Conservation (phyloP, 1,139 yeast genomes). For the Candida sp. region DNA sequence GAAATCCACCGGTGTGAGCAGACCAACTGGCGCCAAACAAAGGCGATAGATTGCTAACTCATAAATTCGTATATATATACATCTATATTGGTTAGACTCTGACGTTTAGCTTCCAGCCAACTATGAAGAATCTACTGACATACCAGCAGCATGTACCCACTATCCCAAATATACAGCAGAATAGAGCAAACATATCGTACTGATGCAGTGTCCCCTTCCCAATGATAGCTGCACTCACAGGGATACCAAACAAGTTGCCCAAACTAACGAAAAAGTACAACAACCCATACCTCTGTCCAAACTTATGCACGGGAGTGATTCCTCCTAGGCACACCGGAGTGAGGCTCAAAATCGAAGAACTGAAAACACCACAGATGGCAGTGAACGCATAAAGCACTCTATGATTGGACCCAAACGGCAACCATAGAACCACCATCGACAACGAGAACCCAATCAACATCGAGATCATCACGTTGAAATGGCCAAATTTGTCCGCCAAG, state of each 20-base stretch:
- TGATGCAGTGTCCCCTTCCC: conserved; percentile 30
- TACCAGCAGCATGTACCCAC: conserved; percentile 24
- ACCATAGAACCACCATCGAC: conserved; percentile 50
- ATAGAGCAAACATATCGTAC: conserved; percentile 28
- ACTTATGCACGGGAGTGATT: conserved; percentile 31
- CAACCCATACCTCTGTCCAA: conserved; percentile 46
- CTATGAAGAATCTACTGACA: conserved; percentile 23
- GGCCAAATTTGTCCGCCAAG: conserved; percentile 58
- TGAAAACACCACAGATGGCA: conserved; percentile 53
- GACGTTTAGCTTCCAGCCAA: conserved; percentile 24
- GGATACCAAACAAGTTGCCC: conserved; percentile 44
- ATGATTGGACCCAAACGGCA: conserved; percentile 54
- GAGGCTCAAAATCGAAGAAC: conserved; percentile 25
- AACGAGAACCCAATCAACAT: conserved; percentile 47
- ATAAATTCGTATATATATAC: too few species aligned
- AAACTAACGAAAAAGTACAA: conserved; percentile 42
- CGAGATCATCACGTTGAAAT: conserved; percentile 55
- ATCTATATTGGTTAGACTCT: conserved; percentile 16
- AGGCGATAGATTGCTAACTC: conserved; percentile 9
- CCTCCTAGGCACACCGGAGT: conserved; percentile 44
- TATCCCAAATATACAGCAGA: conserved; percentile 24
- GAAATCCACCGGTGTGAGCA: conserved; percentile 9
- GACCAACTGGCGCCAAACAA: conserved; percentile 10
- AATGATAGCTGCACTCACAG: conserved; percentile 51
- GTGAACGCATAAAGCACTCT: conserved; percentile 50